Base-by-base conservation (phyloP, 768 basidiomycete genomes). In the Hortiboletus campestris region DNA sequence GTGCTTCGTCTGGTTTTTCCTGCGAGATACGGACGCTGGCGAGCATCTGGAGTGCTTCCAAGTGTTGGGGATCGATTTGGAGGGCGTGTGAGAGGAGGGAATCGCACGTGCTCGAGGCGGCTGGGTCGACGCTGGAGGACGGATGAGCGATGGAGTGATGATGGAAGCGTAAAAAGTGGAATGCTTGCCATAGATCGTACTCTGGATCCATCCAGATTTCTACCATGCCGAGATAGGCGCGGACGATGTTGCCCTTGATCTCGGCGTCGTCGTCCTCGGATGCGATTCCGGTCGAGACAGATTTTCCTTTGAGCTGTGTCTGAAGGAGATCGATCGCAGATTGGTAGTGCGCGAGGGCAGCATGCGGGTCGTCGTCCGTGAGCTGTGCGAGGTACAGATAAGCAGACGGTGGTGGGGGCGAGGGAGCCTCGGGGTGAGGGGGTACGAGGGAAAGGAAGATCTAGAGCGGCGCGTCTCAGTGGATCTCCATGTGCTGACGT, bases 191-290 rank as follows among this genome's bases (percentile, higher is more conserved):
- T 47, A 96, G 76, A 77, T 95, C 92, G 61, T 88, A 86, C 2
- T 81, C 80, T 31, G 89, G 89, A 64, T 94, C 90, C 93, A 97
- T 96, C 94, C 94, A 97, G 16, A 95, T 89, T 68, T 96, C 94
- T 25, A 95, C 88, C 80, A 94, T 94, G 9, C 88, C 89, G 31
- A 94, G 80, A 20, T 94, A 79, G 9, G 91, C 91, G 39, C 88
- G 79, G 12, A 94, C 85, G 53, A 88, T 84, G 65, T 84, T 90
- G 32, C 72, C 79, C 65, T 77, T 85, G 46, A 85, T 68, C 61
- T 90, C 86, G 3, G 76, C 67, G 50, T 64, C 70, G n/a, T 62
- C 61, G 6, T 66, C 66, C 48, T 71, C 76, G 55, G 67, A 73
- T 8, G 62, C 41, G 17, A 62, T 72, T 16, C 73, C 71, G 5